Base-by-base conservation (phyloP, 495 filamentous ascomycete genomes). In the Aspergillus steynii region DNA sequence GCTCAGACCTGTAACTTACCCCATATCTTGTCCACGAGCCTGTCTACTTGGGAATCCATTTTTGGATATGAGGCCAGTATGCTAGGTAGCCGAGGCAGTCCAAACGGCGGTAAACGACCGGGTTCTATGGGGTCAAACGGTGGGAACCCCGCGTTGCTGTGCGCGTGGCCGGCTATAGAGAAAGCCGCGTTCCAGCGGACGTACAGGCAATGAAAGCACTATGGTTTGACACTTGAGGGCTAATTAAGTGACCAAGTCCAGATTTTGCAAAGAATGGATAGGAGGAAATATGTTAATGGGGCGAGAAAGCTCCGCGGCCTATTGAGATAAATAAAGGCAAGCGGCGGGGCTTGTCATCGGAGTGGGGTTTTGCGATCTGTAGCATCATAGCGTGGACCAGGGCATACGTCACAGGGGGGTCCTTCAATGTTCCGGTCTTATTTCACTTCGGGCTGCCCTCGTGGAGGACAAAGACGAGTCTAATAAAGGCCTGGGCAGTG, bases 1-100 rank as follows among this genome's bases (percentile, higher is more conserved):
- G 48, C 48, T 9, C 32, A 50, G 8, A n/a, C 15, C 29, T 32
- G 28, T 29, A 3, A 78, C 76, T 73, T 82, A 76, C 80, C 76
- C 90, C 89, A 93, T 63, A 82, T 83, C 72, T 90, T 91, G 60
- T 90, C 78, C 58, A 90, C 85, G 50, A 96, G 77, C 26, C 80
- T 79, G 3, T 77, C 67, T 20, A 94, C 82, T 71, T 92, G 88
- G 9, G 84, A 77, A 61, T 93, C 88, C 91, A 96, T 95, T 49
- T 64, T 51, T 31, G 10, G 3, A 34, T 29, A 27, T 10, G 12
- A 2, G 9, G 8, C 28, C 54, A 5, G 5, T 47, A 28, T 54
- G 51, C 48, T 28, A 20, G 48, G 6, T 6, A 46, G 29, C 14
- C 10, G 29, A 50, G 12, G 28, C 28, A 29, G 28, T 9, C 25